Conservation (phyloP, 1,284 basidiomycete genomes). For the Cutaneotrichosporon sp. region DNA sequence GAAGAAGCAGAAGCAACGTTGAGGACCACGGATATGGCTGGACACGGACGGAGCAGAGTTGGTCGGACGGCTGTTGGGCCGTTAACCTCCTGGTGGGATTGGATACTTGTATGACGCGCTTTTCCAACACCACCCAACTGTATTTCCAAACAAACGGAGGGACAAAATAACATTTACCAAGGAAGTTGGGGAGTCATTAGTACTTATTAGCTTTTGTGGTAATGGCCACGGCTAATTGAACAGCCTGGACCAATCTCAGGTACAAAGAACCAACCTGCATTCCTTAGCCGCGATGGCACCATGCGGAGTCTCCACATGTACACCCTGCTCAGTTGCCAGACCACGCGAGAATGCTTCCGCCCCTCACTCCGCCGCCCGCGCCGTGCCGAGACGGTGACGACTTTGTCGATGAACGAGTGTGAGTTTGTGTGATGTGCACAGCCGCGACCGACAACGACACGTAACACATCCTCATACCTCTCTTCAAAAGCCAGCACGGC, state of each 20-base stretch:
- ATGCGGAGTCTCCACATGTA: neutral
- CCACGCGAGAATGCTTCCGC: neutral
- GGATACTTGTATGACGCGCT: constrained; percentile 2
- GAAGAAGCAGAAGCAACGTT: neutral
- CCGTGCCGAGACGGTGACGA: constrained; percentile 1
- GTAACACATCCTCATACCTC: neutral
- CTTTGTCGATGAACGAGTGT: neutral
- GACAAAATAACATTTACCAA: neutral
- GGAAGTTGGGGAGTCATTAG: neutral
- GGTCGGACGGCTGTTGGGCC: no score
- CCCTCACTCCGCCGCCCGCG: neutral
- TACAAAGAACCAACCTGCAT: no score
- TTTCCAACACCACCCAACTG: constrained; percentile 1
- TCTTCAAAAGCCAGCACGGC: neutral
- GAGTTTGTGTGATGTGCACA: neutral
- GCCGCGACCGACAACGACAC: neutral
- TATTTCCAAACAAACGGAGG: neutral
- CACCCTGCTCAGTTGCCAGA: no score
- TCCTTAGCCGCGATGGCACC: no score
- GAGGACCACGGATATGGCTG: neutral
- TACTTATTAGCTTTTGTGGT: neutral
- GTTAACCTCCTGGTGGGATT: constrained; percentile 4
- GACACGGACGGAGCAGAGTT: neutral
- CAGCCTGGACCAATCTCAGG: no score
- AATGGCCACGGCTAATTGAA: neutral